Base-by-base conservation (phyloP, 2,329 filamentous ascomycete genomes). In the Fusarium begoniae region DNA sequence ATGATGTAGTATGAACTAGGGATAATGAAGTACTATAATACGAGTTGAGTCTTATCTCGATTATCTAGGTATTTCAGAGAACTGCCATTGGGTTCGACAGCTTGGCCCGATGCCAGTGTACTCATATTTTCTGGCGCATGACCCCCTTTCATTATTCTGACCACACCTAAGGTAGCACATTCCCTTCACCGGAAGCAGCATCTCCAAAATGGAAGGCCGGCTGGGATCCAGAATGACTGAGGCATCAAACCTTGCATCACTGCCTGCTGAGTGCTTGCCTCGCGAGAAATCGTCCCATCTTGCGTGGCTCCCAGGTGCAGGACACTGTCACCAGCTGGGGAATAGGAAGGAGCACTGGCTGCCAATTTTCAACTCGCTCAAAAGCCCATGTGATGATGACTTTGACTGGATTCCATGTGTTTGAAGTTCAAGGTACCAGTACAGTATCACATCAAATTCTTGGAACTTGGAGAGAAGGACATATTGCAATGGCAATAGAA, bases 1-100 rank as follows among this genome's bases (percentile, higher is more conserved):
- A 81, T n/a, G 61, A 77, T 51, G 57, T 70, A 37, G 75, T 76
- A 50, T 79, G 26, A 67, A 26, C n/a, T n/a, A 28, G 28, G n/a
- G 30, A 24, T 44, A 47, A 43, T 54, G 50, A 32, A 24, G 18
- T 58, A 43, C 32, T n/a, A 63, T 51, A n/a, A 61, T 24, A 30
- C 13, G 30, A 37, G n/a, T 15, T 53, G 51, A 32, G 56, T 54
- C 20, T 26, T 40, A 54, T 26, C 18, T 40, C 41, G 35, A 37
- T 44, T 26, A 11, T 15, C 13, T 48, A 22, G 22, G 22, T 41
- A 44, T 43, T 22, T 28, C 24, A 51, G 12, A 14, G 38, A 38
- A 28, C 18, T 24, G 50, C 32, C 10, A 12, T 18, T 18, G 11
- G 26, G 24, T 14, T 40, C 17, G 32, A 47, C 28, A 24, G n/a